Conservation (phyloP, 352 stramenopile genomes). For the Phytophthora fragariaefolia region DNA sequence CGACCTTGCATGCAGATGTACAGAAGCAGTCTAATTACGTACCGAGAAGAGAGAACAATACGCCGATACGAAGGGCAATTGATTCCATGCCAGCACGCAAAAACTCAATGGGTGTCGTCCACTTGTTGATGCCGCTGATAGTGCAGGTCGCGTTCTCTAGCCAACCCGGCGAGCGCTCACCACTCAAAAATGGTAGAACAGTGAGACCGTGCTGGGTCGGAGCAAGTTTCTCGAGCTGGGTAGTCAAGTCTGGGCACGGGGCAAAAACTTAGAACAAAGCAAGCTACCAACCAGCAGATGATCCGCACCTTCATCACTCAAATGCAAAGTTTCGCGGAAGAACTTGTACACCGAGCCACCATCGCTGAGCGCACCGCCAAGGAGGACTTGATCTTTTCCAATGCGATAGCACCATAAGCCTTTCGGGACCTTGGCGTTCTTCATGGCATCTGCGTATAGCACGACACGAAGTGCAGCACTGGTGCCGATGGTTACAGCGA, state of each 20-base stretch:
- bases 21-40: constrained; percentile 20
- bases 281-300: neutral
- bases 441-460: constrained; percentile 57
- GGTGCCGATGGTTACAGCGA: constrained; percentile 95
- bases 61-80: constrained; percentile 89
- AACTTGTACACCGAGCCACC: constrained; percentile 96
- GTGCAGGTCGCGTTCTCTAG: constrained; percentile 88
- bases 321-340: constrained; percentile 75
- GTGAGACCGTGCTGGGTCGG: constrained; percentile 78
- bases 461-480: constrained; percentile 94
- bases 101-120: constrained; percentile 89
- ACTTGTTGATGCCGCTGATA: constrained; percentile 92
- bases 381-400: constrained; percentile 78
- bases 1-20: too few species aligned
- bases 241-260: constrained; percentile 19
- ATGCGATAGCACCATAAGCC: constrained; percentile 96
- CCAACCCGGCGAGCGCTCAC: constrained; percentile 94
- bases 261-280: neutral
- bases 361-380: constrained; percentile 96
- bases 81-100: constrained; percentile 92
- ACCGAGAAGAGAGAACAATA: constrained; percentile 87
- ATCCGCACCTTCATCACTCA: constrained; percentile 52
- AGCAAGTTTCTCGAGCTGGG: constrained; percentile 54
- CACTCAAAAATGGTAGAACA: constrained; percentile 93
- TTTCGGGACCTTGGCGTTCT: constrained; percentile 73